Evolutionary conservation across 2,329 filamentous ascomycete genomes (phyloP).

Genomic region (Pseudopyricularia javanii): DNA sequence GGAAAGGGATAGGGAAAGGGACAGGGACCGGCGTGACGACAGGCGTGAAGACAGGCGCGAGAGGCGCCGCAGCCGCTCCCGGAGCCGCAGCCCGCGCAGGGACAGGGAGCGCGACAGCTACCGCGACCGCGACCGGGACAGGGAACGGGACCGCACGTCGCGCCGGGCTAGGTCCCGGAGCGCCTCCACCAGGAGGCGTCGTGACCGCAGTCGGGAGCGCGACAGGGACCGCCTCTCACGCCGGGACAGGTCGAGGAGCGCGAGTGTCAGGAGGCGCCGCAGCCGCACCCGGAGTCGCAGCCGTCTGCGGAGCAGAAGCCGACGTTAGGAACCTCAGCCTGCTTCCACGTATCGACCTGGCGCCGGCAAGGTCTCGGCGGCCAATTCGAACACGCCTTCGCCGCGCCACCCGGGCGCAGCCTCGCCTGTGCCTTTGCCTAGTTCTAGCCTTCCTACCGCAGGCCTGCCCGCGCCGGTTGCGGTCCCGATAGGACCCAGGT

Average conservation of each 20-base stretch:
- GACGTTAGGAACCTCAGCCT: slow-evolving; percentile 8
- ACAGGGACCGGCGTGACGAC: slow-evolving; percentile 19
- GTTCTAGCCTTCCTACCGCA: background rate
- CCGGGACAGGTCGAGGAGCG: slow-evolving; percentile 11
- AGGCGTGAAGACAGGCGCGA: slow-evolving; percentile 13
- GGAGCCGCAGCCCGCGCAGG: slow-evolving; percentile 7
- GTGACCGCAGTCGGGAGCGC: slow-evolving; percentile 19
- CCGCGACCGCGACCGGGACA: slow-evolving; percentile 18
- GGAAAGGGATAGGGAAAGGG: slow-evolving; percentile 18
- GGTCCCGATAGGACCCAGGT: background rate
- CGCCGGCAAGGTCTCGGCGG: background rate
- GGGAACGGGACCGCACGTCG: slow-evolving; percentile 15
- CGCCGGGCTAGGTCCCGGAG: slow-evolving; percentile 18
- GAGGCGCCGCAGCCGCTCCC: slow-evolving; percentile 3
- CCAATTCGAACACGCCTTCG: background rate
- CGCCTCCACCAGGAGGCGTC: slow-evolving; percentile 17
- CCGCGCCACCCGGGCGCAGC: background rate
- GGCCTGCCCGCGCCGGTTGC: background rate
- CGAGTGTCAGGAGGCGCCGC: slow-evolving; percentile 8
- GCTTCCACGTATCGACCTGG: background rate
- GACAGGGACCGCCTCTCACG: slow-evolving; percentile 15
- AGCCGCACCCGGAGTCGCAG: slow-evolving; percentile 13
- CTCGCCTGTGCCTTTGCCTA: background rate
- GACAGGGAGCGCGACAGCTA: slow-evolving; percentile 16
- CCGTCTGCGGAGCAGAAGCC: slow-evolving; percentile 13